Conservation (phyloP, 306 rosid genomes). For the Vigna nakashimae region DNA sequence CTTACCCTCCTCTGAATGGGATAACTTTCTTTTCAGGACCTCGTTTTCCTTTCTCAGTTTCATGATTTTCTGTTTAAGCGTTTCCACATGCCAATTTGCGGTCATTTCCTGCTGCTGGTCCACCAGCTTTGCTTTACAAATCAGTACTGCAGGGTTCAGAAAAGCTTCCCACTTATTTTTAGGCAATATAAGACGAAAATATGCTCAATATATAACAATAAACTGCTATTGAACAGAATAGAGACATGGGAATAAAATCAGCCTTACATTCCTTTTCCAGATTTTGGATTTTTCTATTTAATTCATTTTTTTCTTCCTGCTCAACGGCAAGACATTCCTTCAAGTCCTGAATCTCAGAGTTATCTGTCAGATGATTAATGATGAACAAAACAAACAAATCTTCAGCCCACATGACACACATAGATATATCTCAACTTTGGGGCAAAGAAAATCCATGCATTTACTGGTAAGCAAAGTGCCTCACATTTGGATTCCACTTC, state of each 20-base stretch:
- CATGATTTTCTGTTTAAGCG: constrained; percentile 73
- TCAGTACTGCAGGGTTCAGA: constrained; percentile 58
- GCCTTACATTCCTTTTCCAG: constrained; percentile 77
- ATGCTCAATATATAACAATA: constrained; percentile 19
- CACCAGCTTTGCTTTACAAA: constrained; percentile 66
- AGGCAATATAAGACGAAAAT: constrained; percentile 31
- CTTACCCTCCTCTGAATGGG: constrained; percentile 44
- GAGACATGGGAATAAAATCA: constrained; percentile 16
- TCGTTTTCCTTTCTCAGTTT: constrained; percentile 73
- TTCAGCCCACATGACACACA: background rate
- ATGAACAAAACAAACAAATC: constrained; percentile 26
- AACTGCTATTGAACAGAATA: constrained; percentile 3
- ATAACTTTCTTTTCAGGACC: constrained; percentile 66
- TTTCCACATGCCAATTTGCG: constrained; percentile 67
- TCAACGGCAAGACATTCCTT: constrained; percentile 71
- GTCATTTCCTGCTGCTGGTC: constrained; percentile 66
- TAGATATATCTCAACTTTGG: constrained; percentile 3
- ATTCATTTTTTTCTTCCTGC: constrained; percentile 77
- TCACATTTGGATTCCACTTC: constrained; percentile 81
- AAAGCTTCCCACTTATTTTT: constrained; percentile 6
- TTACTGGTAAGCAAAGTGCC: constrained; percentile 33
- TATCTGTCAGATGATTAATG: constrained; percentile 51
- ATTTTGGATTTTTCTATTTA: constrained; percentile 56
- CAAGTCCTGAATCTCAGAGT: constrained; percentile 70
- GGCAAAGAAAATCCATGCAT: constrained; percentile 10